phyloP scores from a whole-genome alignment of 2,329 filamentous ascomycete genomes.

The Botrytis galanthina region DNA sequence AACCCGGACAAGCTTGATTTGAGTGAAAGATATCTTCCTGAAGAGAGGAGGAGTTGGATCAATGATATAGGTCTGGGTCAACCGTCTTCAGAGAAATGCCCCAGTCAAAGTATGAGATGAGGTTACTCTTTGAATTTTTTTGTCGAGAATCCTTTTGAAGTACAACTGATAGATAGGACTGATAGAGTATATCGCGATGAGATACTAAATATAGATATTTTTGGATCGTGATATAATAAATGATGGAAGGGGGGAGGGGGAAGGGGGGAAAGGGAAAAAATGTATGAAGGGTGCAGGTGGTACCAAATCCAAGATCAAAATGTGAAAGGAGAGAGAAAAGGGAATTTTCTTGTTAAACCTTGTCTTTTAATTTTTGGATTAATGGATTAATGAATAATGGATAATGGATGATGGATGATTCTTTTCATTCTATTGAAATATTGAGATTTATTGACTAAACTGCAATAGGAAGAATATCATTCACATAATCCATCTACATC shows the following conservation, averaged over 20 bases:
- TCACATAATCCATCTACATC: background rate
- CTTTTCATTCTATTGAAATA: background rate
- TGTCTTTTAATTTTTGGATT: background rate
- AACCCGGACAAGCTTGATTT: background rate
- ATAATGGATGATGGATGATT: background rate
- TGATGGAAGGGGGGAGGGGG: background rate
- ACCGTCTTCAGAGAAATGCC: background rate
- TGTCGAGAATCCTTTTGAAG: background rate
- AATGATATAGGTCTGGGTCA: background rate
- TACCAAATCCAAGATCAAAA: background rate
- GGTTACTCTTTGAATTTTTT: background rate
- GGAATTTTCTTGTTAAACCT: background rate
- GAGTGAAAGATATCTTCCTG: background rate
- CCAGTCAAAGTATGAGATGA: background rate
- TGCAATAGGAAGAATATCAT: conserved; percentile 2
- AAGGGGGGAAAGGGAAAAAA: background rate
- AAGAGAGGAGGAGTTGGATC: background rate
- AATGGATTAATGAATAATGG: background rate
- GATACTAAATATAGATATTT: conserved; percentile 21
- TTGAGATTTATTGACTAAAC: background rate
- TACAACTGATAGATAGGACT: conserved; percentile 17
- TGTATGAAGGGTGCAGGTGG: background rate
- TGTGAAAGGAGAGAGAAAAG: conserved; percentile 4
- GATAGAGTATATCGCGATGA: conserved; percentile 13
- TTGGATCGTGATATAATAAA: conserved; percentile 14